A percentile compares a stretch with the other conserved stretches of the same genome.
phyloP scores from a whole-genome alignment of 495 filamentous ascomycete genomes.

The Aspergillus ellipticus region DNA sequence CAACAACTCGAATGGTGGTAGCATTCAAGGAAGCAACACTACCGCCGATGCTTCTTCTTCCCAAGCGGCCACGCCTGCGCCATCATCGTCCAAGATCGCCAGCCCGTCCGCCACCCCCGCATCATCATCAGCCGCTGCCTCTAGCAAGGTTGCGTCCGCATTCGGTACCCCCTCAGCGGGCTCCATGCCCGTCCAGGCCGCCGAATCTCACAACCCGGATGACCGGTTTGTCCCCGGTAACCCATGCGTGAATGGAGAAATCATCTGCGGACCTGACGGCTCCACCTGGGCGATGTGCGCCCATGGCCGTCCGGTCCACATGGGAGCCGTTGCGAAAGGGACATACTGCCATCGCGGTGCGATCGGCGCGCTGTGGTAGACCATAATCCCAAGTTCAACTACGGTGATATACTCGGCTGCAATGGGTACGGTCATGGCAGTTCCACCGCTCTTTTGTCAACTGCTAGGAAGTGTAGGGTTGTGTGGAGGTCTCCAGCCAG shows the following conservation, averaged over 20 bases:
- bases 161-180: neutral
- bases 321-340: conserved; percentile 41
- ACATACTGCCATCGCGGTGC: conserved; percentile 33
- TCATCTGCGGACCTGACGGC: conserved; percentile 40
- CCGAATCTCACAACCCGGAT: neutral
- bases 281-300: conserved; percentile 34
- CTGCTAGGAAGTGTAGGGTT: too few relatives aligned
- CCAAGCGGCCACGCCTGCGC: neutral
- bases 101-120: neutral
- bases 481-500: too few relatives aligned
- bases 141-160: neutral
- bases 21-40: neutral
- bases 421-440: too few relatives aligned
- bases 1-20: conserved; percentile 2
- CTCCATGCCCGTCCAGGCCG: neutral
- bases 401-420: too few relatives aligned
- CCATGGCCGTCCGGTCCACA: conserved; percentile 29
- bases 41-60: neutral
- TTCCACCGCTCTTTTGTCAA: too few relatives aligned
- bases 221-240: conserved; percentile 14
- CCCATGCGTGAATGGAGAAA: conserved; percentile 25
- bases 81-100: neutral
- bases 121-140: conserved; percentile 14
- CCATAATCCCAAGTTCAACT: too few relatives aligned
- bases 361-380: conserved; percentile 17